Conservation (phyloP, 495 filamentous ascomycete species). For the Annulohypoxylon nitens region DNA sequence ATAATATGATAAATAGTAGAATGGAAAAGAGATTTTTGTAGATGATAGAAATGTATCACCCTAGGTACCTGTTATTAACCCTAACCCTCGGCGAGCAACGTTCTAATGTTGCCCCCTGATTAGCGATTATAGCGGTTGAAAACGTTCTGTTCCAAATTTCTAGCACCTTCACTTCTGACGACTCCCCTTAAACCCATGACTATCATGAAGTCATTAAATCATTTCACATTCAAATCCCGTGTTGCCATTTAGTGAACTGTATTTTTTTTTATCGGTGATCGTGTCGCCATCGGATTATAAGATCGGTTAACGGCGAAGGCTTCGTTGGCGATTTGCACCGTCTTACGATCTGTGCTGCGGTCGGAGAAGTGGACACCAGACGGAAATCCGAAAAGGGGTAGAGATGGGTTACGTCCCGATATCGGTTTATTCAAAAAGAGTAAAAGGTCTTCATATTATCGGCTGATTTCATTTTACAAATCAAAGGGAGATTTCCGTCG, state of each 20-base stretch:
- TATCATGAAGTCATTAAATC: too few species aligned
- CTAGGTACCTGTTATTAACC: too few species aligned
- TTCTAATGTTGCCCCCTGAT: too few species aligned
- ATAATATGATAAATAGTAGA: too few species aligned
- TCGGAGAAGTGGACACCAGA: neutral
- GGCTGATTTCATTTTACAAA: neutral
- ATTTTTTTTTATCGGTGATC: neutral
- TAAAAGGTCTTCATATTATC: neutral
- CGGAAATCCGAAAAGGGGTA: neutral
- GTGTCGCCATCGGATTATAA: neutral
- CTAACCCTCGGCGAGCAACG: too few species aligned
- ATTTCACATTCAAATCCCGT: neutral
- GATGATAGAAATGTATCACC: too few species aligned
- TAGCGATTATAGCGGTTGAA: too few species aligned
- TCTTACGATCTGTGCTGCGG: neutral
- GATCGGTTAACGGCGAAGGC: neutral
- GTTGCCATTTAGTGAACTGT: neutral
- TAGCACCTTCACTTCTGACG: too few species aligned
- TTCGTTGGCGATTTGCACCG: neutral
- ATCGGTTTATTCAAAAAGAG: slow-evolving; percentile 1
- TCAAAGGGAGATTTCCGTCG: neutral
- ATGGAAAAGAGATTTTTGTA: too few species aligned
- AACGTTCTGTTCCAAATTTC: too few species aligned
- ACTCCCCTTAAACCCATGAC: too few species aligned
- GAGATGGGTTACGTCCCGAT: neutral